Evolutionary conservation across 2,329 filamentous ascomycete species (phyloP), one percentile per base, ranked within the genome.

Genomic region (Venturia aucupariae): DNA sequence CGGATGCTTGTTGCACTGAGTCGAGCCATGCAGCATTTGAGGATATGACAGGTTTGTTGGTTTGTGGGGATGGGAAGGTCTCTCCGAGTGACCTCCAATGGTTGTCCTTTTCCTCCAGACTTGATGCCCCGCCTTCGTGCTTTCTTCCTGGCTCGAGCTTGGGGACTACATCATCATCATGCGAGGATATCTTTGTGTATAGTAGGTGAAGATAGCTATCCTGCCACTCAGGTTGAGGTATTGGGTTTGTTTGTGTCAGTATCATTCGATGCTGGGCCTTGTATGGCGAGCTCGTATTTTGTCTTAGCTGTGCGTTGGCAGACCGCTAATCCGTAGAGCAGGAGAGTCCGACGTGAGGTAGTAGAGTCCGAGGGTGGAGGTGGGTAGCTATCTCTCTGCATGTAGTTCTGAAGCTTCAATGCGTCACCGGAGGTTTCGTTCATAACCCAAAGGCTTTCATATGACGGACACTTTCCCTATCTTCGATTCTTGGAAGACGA

Each of bases 21-120:
- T 7, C 51, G 51, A 57, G 30, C 27, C 27, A 57, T 57, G 51
- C 51, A 57, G 51, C 51, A 5, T 11, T n/a, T 41, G 39, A 57
- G 51, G 10, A 19, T 35, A 57, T 30, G 30, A 57, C 30, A 35
- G 51, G 51, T 51, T 22, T 51, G 22, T 10, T 15, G 22, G 46
- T 27, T 27, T 51, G 22, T 27, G 22, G 46, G 27, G 46, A 27
- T n/a, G 4, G 46, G 46, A 51, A 51, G 46, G 11, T 35, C 30
- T 57, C 51, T 57, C 51, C 51, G 51, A 57, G 6, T 10, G 22
- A 51, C 19, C 51, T 57, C 51, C 51, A 57, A 57, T 57, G 51
- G 19, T n/a, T 35, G 51, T 32, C 51, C 27, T 57, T n/a, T 35
- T 57, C 51, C 51, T 57, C 51, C 51, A 57, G 51, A 57, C 27